Evolutionary conservation across 345 rosid genomes (phyloP), one percentile per base, ranked within the genome.

Genomic region (Sapria himalayana): DNA sequence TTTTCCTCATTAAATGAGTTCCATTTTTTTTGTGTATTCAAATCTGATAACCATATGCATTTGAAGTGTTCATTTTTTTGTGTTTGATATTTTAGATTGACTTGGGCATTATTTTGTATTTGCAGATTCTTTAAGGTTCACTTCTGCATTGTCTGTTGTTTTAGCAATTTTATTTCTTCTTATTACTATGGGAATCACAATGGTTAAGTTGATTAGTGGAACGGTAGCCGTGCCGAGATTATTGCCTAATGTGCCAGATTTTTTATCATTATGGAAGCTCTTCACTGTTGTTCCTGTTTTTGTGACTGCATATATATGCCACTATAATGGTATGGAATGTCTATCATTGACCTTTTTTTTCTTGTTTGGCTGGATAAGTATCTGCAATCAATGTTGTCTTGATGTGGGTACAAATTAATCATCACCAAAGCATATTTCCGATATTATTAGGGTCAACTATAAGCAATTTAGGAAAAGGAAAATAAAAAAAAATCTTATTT

Each of bases 281-380:
- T 89, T 89, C 72, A 89, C 94, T 0, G 78, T 69, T 8, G 93
- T 72, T 37, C 98, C 94, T 3, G 81, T 89, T 48, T 75, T 89
- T 41, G 93, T 82, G 61, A 82, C 81, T 24, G 93, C 98, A 17
- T 82, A 45, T 43, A 76, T 82, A 48, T 82, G 94, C 57, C 98
- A 82, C 58, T 82, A 65, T 45, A 78, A 89, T 24, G 91, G 93
- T 86, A 76, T 29, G 57, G 29, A 17, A 23, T 43, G 6, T 1
- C 19, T 15, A 17, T 15, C 29, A 35, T n/a, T n/a, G n/a, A n/a
- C n/a, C n/a, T n/a, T n/a, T n/a, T n/a, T n/a, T n/a, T n/a, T n/a
- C n/a, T n/a, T 27, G 15, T 35, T 14, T 49, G 19, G 22, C 18
- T 4, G 41, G 10, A 16, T 18, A 13, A 15, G 41, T 9, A 37